Evolutionary conservation across 169 alveolate species (phyloP), one percentile per base, ranked within the genome.

Genomic region (Eimeria necatrix): DNA sequence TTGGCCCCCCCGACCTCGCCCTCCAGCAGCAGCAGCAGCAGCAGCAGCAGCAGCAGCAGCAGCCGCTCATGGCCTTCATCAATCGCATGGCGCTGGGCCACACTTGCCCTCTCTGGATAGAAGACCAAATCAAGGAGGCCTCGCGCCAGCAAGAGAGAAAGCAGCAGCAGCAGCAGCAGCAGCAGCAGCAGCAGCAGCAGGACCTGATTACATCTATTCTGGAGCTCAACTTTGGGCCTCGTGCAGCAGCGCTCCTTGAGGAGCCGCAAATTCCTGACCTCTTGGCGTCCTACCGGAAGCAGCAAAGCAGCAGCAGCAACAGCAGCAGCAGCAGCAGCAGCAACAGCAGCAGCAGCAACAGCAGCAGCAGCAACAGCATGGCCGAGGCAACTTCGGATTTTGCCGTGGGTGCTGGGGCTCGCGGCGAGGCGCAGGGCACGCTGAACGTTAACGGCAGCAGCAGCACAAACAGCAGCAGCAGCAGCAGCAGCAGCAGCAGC

Each of bases 171-270:
- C 76, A 64, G 76, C 18, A 64, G 26, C 76, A 64, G 76, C 76
- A 64, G 26, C 76, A 64, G 76, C 76, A 64, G 26, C 76, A 64
- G 76, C 76, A 64, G 76, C 76, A 64, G 76, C 76, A 64, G 26
- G 76, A 64, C 32, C 26, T 9, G 41, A 9, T 64, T 64, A 24
- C 76, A 64, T 9, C 76, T 5, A 64, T 64, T n/a, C 26, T n/a
- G 76, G 76, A 64, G 9, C 9, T 20, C 26, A 64, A 64, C 26
- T 64, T 64, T 64, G 76, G 76, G 26, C 41, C 14, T 9, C 76
- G 26, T 10, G 76, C 41, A 10, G 14, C 76, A 10, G 8, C 5
- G 9, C 76, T 64, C 76, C 20, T 64, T 24, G 76, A 64, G 20
- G 76, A 64, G 76, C 14, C 5, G 76, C 41, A 9, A 14, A 9